A percentile compares a stretch with the other conserved stretches of the same genome.
Conservation (phyloP, 192 early-diverging fungal genomes). For the Oehlia diaphana region DNA sequence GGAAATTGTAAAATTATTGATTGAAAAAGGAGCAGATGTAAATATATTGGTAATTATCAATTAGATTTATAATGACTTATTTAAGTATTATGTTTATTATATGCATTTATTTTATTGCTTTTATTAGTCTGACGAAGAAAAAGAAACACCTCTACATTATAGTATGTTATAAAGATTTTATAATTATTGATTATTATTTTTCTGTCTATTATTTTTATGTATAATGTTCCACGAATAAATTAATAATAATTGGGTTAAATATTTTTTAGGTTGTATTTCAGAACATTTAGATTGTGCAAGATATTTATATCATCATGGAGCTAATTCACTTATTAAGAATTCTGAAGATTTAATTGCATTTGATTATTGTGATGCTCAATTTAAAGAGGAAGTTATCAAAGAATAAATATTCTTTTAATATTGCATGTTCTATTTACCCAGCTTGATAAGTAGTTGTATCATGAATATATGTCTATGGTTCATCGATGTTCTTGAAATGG, state of each 20-base stretch:
- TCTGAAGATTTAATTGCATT: slow-evolving; percentile 10
- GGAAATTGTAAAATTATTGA: slow-evolving; percentile 43
- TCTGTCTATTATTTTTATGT: too few relatives aligned
- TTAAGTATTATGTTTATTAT: not conserved
- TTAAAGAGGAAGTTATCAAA: slow-evolving; percentile 13
- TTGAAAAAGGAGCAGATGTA: slow-evolving; percentile 36
- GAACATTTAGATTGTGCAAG: slow-evolving; percentile 18
- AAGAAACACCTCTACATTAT: slow-evolving; percentile 26
- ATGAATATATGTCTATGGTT: too few relatives aligned
- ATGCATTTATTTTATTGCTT: not conserved
- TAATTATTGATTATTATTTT: not conserved
- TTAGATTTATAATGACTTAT: not conserved
- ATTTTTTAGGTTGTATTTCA: slow-evolving; percentile 24
- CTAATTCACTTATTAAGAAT: slow-evolving; percentile 4
- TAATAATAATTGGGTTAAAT: not conserved
- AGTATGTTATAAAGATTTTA: not conserved
- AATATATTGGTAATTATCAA: slow-evolving; percentile 34
- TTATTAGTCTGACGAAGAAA: not conserved
- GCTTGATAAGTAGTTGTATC: too few relatives aligned
- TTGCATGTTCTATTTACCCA: too few relatives aligned
- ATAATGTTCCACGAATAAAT: too few relatives aligned
- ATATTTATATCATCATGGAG: slow-evolving; percentile 14
- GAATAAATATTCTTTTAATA: not conserved
- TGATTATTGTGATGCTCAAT: not conserved
- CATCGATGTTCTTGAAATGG: too few relatives aligned